Percentiles rank a stretch among this genome's conserved stretches.
These are phyloP conservation scores for Raphanus raphanistrum DNA, from an alignment of 345 rosid genomes.

Conservation along the genomic window DNA sequence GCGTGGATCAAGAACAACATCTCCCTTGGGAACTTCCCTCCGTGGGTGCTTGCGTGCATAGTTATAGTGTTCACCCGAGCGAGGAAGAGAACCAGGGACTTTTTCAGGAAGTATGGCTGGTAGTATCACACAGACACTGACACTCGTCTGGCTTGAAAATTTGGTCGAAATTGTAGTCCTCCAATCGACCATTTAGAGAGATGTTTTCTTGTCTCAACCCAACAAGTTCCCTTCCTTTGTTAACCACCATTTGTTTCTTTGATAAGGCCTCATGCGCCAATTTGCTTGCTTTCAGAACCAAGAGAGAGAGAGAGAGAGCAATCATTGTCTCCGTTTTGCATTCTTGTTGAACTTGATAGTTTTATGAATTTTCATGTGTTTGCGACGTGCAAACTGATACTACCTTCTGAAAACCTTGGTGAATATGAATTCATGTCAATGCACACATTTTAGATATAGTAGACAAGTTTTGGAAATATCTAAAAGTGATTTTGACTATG, in stretches of 20 bases:
- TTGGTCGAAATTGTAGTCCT: conserved; percentile 24
- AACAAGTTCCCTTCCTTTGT: conserved; percentile 6
- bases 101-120: conserved; percentile 56
- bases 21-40: conserved; percentile 61
- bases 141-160: conserved; percentile 18
- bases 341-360: conserved; percentile 10
- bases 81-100: conserved; percentile 84
- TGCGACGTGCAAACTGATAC: background rate
- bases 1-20: conserved; percentile 58
- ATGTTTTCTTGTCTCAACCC: conserved; percentile 29
- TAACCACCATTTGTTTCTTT: conserved; percentile 19
- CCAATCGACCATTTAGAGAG: conserved; percentile 20
- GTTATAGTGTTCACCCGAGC: conserved; percentile 88
- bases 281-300: conserved; percentile 30
- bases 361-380: conserved; percentile 18
- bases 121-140: conserved; percentile 12
- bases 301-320: conserved; percentile 8
- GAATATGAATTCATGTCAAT: background rate
- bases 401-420: background rate
- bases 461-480: background rate
- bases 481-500: too few relatives aligned
- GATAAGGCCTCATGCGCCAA: conserved; percentile 24
- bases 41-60: conserved; percentile 86
- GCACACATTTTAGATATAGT: background rate
- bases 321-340: conserved; percentile 21